Evolutionary conservation across 2,329 filamentous ascomycete species (phyloP), one percentile per base, ranked within the genome.

Genomic region (Plectosphaerella plurivora): DNA sequence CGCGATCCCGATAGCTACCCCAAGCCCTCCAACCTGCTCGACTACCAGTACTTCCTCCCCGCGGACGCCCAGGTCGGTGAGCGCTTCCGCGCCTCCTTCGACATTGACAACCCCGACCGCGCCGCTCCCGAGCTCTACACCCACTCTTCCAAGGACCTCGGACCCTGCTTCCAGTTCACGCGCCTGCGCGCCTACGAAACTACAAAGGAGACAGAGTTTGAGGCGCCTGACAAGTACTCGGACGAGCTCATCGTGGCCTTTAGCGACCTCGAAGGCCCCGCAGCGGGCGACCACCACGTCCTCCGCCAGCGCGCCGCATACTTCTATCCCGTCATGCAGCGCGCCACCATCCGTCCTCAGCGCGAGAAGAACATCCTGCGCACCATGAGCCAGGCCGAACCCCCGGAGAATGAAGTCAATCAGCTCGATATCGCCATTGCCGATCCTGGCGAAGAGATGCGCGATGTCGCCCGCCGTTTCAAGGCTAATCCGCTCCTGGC

Each of bases 241-340:
- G 77, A 87, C 56, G 83, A 88, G 66, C 72, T 87, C 35, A 75
- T 86, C 52, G 68, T 88, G 25, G 75, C 81, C 3, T 77, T 79
- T 61, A 76, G 82, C 59, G 77, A 83, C 56, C 78, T 79, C 56
- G 76, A 68, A 22, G 61, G 68, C 47, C 24, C 36, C 16, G 65
- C 55, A 46, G 53, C 53, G 28, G 49, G 57, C 37, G 73, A 77
- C 56, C 75, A 75, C 49, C 67, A 70, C 52, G 20, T 50, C 24
- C 7, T 50, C 24, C 64, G 70, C 48, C 75, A 81, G 57, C 82
- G 81, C 64, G 84, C 77, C 7, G 81, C 78, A 12, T 87, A 84
- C 66, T 88, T 87, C 68, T 88, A 87, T 60, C 85, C 85, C 4
- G 76, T 88, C 56, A 80, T 87, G 69, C 83, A 87, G 66, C 79